Conservation (phyloP, 495 filamentous ascomycete genomes). For the Xylaria telfairii region DNA sequence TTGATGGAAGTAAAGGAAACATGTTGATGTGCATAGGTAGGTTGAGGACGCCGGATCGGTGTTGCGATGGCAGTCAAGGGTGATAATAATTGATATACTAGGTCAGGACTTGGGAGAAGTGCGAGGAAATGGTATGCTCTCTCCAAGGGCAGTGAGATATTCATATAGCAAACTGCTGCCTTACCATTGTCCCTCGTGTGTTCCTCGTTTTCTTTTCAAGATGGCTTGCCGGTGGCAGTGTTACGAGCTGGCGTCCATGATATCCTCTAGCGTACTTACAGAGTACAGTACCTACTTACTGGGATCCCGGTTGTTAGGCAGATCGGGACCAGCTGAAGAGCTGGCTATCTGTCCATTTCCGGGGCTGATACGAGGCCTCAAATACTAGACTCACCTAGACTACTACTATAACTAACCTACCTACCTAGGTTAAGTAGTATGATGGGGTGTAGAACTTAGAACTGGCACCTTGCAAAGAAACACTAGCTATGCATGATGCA, state of each 20-base stretch:
- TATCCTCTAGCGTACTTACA: neutral
- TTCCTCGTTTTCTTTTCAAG: neutral
- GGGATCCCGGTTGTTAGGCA: neutral
- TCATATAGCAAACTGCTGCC: slow-evolving; percentile 20
- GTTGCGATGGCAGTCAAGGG: neutral
- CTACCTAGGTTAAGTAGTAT: too few species aligned
- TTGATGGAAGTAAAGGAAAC: neutral
- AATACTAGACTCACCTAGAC: too few species aligned
- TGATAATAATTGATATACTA: neutral
- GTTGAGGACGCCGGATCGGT: neutral
- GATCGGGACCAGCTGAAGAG: neutral
- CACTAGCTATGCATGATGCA: too few species aligned
- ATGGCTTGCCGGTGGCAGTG: slow-evolving; percentile 20
- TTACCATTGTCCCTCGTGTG: neutral
- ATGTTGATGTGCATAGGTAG: neutral
- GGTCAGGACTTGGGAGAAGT: neutral
- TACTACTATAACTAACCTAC: too few species aligned
- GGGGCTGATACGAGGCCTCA: neutral
- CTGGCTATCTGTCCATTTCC: neutral
- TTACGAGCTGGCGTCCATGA: slow-evolving; percentile 1
- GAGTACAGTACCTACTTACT: too few species aligned
- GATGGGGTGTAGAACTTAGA: too few species aligned
- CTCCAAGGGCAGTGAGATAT: neutral
- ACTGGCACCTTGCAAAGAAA: too few species aligned
- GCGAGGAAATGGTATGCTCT: too few species aligned